Evolutionary conservation across 176 grass and related monocot species (phyloP), one percentile per base, ranked within the genome.

Genomic region (Urochloa ruziziensis): DNA sequence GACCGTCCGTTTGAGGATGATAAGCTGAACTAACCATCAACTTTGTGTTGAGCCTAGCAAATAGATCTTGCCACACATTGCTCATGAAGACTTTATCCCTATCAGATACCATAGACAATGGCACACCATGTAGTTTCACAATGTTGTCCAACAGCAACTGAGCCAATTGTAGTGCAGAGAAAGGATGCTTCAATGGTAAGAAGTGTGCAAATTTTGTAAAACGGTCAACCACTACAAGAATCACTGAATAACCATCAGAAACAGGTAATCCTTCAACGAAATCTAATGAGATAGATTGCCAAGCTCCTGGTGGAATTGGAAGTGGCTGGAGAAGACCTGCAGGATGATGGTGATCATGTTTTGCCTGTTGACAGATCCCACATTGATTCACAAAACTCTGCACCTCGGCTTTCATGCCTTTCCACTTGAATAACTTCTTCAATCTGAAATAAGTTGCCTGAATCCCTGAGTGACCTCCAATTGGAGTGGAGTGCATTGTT

Each of bases 21-120:
- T 59, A 59, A 0, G 56, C n/a, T 2, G 56, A 0, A 6, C n/a
- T 19, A 1, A 3, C 0, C 1, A 3, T 3, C 8, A 25, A 10
- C 2, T 59, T 27, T n/a, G n/a, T n/a, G n/a, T n/a, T n/a, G n/a
- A n/a, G n/a, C n/a, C n/a, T n/a, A n/a, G n/a, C n/a, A n/a, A n/a
- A n/a, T n/a, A n/a, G n/a, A n/a, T n/a, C n/a, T 0, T 59, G 9
- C 56, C n/a, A 59, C 0, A n/a, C 1, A 2, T 14, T 12, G 7
- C 43, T 46, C 7, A 27, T 2, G 4, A 27, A 59, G 0, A 27
- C 9, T 0, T 1, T 10, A 2, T 59, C 56, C 0, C 56, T 2
- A 7, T 59, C 56, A 12, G 23, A 1, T 2, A 59, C 6, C 2
- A 59, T n/a, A 2, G 21, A 9, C 0, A 25, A 2, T 3, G 56